These are phyloP conservation scores for Lactifluus echinatus DNA, from an alignment of 768 basidiomycete species.

Conservation along the genomic window DNA sequence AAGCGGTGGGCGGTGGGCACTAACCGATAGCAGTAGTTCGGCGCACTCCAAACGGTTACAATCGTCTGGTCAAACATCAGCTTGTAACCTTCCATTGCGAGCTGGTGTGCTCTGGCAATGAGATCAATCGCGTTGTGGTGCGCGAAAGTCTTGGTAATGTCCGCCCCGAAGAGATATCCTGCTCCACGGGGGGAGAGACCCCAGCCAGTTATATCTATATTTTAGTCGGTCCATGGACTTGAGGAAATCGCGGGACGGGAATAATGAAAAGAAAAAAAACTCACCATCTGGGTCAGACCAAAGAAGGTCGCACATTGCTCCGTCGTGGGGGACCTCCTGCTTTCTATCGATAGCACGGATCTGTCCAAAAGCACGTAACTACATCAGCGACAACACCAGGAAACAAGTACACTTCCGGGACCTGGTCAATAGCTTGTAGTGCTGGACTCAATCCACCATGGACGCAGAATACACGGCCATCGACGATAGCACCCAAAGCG, in stretches of 20 bases:
- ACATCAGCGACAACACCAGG: neutral
- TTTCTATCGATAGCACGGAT: conserved; percentile 93
- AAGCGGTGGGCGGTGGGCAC: conserved; percentile 28
- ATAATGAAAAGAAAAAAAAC: conserved; percentile 18
- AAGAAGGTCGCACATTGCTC: conserved; percentile 96
- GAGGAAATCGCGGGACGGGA: neutral
- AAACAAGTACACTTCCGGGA: conserved; percentile 26
- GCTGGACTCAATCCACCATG: conserved; percentile 94
- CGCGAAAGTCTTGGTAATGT: conserved; percentile 83
- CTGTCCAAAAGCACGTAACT: conserved; percentile 30
- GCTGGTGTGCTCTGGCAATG: conserved; percentile 94
- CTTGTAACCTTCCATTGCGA: conserved; percentile 97
- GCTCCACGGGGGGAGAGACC: conserved; percentile 96
- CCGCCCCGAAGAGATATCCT: conserved; percentile 89
- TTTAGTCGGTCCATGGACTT: neutral
- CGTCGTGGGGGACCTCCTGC: conserved; percentile 97
- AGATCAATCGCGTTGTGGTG: conserved; percentile 90
- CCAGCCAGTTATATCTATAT: conserved; percentile 92
- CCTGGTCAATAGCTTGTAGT: conserved; percentile 82
- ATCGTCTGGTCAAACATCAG: conserved; percentile 94
- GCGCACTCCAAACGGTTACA: conserved; percentile 97
- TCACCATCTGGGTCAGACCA: conserved; percentile 98
- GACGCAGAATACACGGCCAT: conserved; percentile 94
- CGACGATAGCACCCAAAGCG: conserved; percentile 90
- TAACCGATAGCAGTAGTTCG: conserved; percentile 96